These are phyloP conservation scores for Cladosporium sp. DNA, from an alignment of 2,329 filamentous ascomycete species.

Conservation along the genomic window DNA sequence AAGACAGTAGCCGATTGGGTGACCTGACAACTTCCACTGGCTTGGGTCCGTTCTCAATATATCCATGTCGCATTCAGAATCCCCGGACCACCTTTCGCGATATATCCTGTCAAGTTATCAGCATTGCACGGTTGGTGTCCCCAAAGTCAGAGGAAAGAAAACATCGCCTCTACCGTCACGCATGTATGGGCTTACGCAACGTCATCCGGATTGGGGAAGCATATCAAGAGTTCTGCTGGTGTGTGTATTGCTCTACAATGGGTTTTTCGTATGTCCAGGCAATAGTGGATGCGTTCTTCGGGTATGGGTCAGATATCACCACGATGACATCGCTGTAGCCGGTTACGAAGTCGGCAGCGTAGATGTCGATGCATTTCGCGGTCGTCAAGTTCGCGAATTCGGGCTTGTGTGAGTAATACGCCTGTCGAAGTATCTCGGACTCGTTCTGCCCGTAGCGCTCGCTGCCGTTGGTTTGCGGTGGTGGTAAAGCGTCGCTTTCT, in stretches of 20 bases:
- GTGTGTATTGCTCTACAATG: not conserved
- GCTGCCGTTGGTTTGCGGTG: not conserved
- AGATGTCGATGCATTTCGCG: constrained; percentile 4
- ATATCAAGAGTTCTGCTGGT: not conserved
- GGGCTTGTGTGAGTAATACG: not conserved
- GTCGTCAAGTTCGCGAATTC: not conserved
- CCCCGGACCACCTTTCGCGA: too few species aligned
- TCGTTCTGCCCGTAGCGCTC: too few species aligned
- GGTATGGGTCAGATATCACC: constrained; percentile 8
- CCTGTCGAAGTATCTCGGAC: not conserved
- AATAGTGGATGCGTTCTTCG: constrained; percentile 2
- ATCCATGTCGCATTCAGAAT: too few species aligned
- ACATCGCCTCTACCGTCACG: not conserved
- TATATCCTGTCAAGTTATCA: not conserved
- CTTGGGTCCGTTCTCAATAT: not conserved
- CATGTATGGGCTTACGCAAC: not conserved
- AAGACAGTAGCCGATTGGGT: constrained; percentile 25
- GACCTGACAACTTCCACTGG: constrained; percentile 2
- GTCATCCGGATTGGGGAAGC: not conserved
- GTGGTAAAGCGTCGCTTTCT: not conserved
- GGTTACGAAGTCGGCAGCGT: constrained; percentile 3
- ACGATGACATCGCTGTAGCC: constrained; percentile 11
- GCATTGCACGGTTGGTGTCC: too few species aligned
- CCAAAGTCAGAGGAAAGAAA: not conserved
- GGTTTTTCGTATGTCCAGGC: not conserved